phyloP scores from a whole-genome alignment of 2,329 filamentous ascomycete species.

The Beauveria asiatica region DNA sequence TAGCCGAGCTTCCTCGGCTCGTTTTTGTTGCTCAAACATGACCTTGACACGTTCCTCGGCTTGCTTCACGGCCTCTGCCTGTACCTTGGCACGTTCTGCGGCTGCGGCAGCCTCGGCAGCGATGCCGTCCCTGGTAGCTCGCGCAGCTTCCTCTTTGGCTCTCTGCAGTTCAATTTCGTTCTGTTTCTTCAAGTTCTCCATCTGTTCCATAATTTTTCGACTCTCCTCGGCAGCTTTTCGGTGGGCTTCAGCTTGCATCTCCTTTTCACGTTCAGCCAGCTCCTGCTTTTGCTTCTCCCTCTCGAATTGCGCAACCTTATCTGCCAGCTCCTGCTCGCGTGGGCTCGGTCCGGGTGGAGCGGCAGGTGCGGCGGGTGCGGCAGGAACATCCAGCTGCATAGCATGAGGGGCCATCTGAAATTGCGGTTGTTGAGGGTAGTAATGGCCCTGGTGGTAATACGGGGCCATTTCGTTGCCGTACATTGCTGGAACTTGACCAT shows the following conservation, averaged over 20 bases:
- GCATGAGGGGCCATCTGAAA: conserved; percentile 33
- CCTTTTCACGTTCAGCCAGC: conserved; percentile 28
- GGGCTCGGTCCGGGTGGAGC: conserved; percentile 16
- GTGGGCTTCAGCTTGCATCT: conserved; percentile 24
- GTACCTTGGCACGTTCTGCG: conserved; percentile 33
- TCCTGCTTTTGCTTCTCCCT: conserved; percentile 30
- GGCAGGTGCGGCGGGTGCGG: conserved; percentile 25
- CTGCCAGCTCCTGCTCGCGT: conserved; percentile 31
- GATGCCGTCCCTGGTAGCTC: conserved; percentile 34
- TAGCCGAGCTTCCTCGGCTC: conserved; percentile 35
- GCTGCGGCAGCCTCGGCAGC: conserved; percentile 36
- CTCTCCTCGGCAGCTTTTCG: conserved; percentile 38
- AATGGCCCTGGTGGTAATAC: conserved; percentile 18
- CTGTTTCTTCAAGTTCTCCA: conserved; percentile 34
- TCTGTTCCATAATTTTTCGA: conserved; percentile 31
- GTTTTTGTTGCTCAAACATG: conserved; percentile 32
- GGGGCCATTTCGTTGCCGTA: conserved; percentile 2
- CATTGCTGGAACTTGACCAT: background rate
- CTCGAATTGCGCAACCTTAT: conserved; percentile 24
- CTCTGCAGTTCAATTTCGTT: conserved; percentile 39
- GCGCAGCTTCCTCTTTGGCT: conserved; percentile 38
- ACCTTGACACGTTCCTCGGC: conserved; percentile 30
- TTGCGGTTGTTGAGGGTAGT: conserved; percentile 25
- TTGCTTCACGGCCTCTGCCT: conserved; percentile 26
- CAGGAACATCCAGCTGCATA: conserved; percentile 33